Base-by-base conservation (phyloP, 257 asterid species). In the Hygrophila difformis region DNA sequence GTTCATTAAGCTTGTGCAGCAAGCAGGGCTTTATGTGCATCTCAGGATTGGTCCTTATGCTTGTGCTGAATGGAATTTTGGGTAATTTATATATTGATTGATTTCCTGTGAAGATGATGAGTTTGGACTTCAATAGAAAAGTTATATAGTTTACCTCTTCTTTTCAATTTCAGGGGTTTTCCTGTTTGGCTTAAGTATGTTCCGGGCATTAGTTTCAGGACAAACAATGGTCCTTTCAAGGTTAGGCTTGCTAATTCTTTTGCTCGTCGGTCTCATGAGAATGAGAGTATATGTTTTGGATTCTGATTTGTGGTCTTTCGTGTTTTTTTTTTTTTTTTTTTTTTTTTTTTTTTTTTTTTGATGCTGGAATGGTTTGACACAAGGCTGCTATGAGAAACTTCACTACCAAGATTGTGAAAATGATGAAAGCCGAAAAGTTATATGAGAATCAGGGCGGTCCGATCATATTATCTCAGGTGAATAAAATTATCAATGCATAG, bases 1-100 rank as follows among this genome's bases (percentile, higher is more conserved):
- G 82, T 87, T 87, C 56, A 62, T 87, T 41, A 87, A 84, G 76
- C 77, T 78, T 79, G 93, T 74, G 39, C 77, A 84, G 51, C 63
- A 84, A 66, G 92, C 95, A 24, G 93, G 93, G 45, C 87, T 87
- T n/a, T 76, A 76, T 81, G 86, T 57, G 14, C 73, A 81, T 69
- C 93, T 87, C 18, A 81, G 97, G 69, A 68, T 87, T 69, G 97
- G 97, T 44, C 97, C 97, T 23, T 87, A 87, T 78, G 97, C 89
- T 62, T 87, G 97, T 71, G 97, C 95, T 53, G 97, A 87, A 66
- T 87, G 97, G 97, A 87, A 87, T 63, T 87, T 87, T 68, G 97
- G 97, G 97, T 87, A 83, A 71, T 74, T n/a, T n/a, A n/a, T n/a
- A 37, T 15, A 24, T 26, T 26, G 31, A 8, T 26, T 26, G 4